Evolutionary conservation across 805 yeast genomes (phyloP).

Genomic region (Ogataea neopini): DNA sequence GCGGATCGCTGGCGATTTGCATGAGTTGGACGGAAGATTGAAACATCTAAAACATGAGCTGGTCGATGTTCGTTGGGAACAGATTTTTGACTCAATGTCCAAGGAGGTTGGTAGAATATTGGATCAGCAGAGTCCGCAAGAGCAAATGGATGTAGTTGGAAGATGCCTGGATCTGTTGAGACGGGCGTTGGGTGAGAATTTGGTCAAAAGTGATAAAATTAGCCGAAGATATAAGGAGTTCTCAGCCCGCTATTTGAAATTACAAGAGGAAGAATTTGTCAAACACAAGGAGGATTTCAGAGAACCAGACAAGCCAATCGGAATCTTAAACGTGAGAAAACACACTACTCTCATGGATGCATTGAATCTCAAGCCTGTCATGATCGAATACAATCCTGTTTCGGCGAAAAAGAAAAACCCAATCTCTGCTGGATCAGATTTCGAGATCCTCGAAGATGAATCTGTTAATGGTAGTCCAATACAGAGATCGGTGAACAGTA

Average conservation of each 20-base stretch:
- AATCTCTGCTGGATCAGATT: slow-evolving; percentile 5
- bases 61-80: slow-evolving; percentile 58
- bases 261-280: slow-evolving; percentile 8
- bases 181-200: slow-evolving; percentile 24
- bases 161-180: slow-evolving; percentile 22
- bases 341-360: slow-evolving; percentile 23
- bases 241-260: slow-evolving; percentile 6
- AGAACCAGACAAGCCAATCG: neutral
- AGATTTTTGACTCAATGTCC: slow-evolving; percentile 49
- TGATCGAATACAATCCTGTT: slow-evolving; percentile 31
- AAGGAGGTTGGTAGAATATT: slow-evolving; percentile 39
- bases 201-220: slow-evolving; percentile 14
- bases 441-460: slow-evolving; percentile 17
- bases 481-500: neutral
- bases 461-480: neutral
- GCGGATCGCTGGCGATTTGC: slow-evolving; percentile 41
- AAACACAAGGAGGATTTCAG: neutral
- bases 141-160: slow-evolving; percentile 11
- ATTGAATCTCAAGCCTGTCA: slow-evolving; percentile 27
- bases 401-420: slow-evolving; percentile 25
- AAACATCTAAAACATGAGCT: slow-evolving; percentile 44
- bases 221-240: slow-evolving; percentile 6
- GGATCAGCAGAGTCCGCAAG: slow-evolving; percentile 5
- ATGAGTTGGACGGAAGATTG: slow-evolving; percentile 43
- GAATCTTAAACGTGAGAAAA: slow-evolving; percentile 3